Conservation (phyloP, 208 protist genomes). For the Trypanosoma brucei region DNA sequence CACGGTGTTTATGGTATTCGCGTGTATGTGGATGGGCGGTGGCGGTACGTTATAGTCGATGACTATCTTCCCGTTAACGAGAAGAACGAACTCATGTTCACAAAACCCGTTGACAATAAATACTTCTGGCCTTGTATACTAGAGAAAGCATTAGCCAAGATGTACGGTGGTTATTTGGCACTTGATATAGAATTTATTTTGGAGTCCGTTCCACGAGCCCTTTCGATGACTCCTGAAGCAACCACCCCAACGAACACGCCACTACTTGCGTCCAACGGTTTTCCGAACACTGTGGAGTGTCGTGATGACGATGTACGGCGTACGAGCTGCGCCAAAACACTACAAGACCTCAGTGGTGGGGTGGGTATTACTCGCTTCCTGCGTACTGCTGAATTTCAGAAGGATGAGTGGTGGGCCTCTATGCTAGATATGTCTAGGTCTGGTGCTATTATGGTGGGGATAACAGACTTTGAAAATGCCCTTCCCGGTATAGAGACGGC, state of each 20-base stretch:
- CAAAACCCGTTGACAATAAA: constrained; percentile 31
- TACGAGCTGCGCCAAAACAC: constrained; percentile 28
- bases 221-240: neutral
- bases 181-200: constrained; percentile 36
- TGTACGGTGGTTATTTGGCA: constrained; percentile 72
- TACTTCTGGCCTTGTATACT: constrained; percentile 78
- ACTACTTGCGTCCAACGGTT: neutral
- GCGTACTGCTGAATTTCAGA: constrained; percentile 32
- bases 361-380: constrained; percentile 45
- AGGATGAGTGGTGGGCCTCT: constrained; percentile 44
- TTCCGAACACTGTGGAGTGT: neutral
- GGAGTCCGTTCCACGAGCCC: constrained; percentile 16
- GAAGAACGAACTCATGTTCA: constrained; percentile 63
- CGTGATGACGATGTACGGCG: constrained; percentile 10
- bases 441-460: constrained; percentile 30
- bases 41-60: constrained; percentile 83
- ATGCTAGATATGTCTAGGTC: constrained; percentile 25
- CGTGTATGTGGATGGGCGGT: constrained; percentile 73
- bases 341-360: constrained; percentile 61
- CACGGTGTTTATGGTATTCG: constrained; percentile 56
- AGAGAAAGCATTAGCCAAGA: constrained; percentile 85
- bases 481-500: constrained; percentile 47
- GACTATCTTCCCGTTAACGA: constrained; percentile 79
- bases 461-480: constrained; percentile 31
- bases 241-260: neutral